Conservation (phyloP, 768 basidiomycete genomes). For the Pleurotus citrinopileatus region DNA sequence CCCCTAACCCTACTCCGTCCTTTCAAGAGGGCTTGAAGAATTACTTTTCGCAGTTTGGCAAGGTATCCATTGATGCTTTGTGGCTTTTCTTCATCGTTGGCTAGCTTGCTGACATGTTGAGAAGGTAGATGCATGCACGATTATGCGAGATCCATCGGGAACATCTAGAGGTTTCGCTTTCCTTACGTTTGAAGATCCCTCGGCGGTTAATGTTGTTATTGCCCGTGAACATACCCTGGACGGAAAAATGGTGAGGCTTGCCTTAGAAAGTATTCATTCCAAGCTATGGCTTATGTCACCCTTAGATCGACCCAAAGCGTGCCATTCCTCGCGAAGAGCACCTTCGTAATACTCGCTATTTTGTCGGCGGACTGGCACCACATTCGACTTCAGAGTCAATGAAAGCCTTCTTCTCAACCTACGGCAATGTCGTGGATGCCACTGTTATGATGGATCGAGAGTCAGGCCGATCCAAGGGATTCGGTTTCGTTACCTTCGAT, state of each 20-base stretch:
- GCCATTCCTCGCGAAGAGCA: conserved; percentile 85
- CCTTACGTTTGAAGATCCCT: conserved; percentile 72
- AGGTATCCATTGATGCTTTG: conserved; percentile 37
- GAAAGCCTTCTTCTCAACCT: conserved; percentile 65
- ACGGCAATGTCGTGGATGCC: conserved; percentile 79
- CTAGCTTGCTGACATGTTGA: conserved; percentile 13
- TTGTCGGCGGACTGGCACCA: conserved; percentile 74
- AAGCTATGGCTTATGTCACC: neutral
- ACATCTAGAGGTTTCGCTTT: conserved; percentile 85
- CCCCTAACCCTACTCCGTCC: no score
- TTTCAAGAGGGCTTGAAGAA: conserved; percentile 53
- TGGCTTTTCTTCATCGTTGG: neutral
- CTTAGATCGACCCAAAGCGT: conserved; percentile 83
- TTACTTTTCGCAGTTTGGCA: conserved; percentile 81
- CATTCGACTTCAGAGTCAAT: conserved; percentile 69
- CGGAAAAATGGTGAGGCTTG: conserved; percentile 61
- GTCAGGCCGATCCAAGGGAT: conserved; percentile 73
- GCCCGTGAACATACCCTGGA: conserved; percentile 68
- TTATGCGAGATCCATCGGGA: conserved; percentile 78
- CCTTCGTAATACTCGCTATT: conserved; percentile 71
- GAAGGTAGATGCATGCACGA: conserved; percentile 77
- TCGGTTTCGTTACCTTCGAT: conserved; percentile 83
- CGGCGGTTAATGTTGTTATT: conserved; percentile 63
- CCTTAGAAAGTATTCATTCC: conserved; percentile 5
- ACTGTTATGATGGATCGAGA: conserved; percentile 87